Conservation (phyloP, 805 yeast species). For the Zygotorulaspora danielsina region DNA sequence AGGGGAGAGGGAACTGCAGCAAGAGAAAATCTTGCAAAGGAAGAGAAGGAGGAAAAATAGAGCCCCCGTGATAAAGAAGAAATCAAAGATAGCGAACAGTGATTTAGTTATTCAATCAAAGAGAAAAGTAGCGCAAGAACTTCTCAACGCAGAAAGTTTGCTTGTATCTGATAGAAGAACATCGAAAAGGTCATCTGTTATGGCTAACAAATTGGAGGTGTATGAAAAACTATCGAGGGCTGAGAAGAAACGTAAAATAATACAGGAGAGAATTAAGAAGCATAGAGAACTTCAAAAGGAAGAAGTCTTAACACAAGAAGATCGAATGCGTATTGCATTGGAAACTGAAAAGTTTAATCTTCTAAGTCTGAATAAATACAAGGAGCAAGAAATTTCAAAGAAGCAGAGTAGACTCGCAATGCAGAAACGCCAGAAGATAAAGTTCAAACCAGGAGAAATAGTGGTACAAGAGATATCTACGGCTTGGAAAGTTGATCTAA, state of each 20-base stretch:
- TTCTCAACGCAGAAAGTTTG: conserved; percentile 49
- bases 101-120: conserved; percentile 32
- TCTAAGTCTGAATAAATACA: conserved; percentile 66
- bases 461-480: conserved; percentile 22
- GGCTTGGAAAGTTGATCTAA: conserved; percentile 48
- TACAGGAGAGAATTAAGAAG: conserved; percentile 42
- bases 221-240: conserved; percentile 65
- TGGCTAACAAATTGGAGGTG: conserved; percentile 71
- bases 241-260: conserved; percentile 51
- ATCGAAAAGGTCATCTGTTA: conserved; percentile 73
- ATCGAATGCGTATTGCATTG: conserved; percentile 64
- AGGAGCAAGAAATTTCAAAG: conserved; percentile 78
- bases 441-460: conserved; percentile 47
- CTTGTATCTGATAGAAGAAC: conserved; percentile 56
- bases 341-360: conserved; percentile 78
- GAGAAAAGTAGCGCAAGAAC: conserved; percentile 25
- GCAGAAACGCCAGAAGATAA: conserved; percentile 59
- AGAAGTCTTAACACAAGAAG: conserved; percentile 40
- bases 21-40: conserved; percentile 35
- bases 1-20: conserved; percentile 61
- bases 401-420: conserved; percentile 73
- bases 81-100: conserved; percentile 26
- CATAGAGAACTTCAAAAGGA: conserved; percentile 45
- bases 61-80: conserved; percentile 36
- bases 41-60: conserved; percentile 21